Evolutionary conservation across 2,329 filamentous ascomycete genomes (phyloP), one percentile per base, ranked within the genome.

Genomic region (Ophiostoma quercus): DNA sequence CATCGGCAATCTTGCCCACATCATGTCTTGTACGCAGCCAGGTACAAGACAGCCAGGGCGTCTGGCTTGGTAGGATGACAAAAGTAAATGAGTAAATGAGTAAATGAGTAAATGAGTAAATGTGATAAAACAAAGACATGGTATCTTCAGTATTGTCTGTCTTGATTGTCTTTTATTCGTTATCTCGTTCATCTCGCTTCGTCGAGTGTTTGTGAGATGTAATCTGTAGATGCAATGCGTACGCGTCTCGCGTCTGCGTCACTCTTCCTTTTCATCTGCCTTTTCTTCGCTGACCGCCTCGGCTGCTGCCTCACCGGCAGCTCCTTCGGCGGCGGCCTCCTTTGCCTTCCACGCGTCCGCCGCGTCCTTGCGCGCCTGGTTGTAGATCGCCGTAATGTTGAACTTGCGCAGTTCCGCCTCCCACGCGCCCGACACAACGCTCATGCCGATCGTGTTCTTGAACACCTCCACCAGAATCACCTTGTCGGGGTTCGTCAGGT

Each of bases 381-480:
- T 82, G 76, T 90, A 91, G 32, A 94, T 84, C 78, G 92, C 91
- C 70, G 89, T 87, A 54, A 96, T 79, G 77, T 95, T 95, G 80
- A 88, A 94, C 74, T 87, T 86, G 80, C 92, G 94, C 71, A 94
- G 82, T 66, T 82, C 82, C 67, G 92, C 5, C 65, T 66, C 90
- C 83, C 89, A 95, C 75, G 92, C 87, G 16, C 86, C 84, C 72
- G 88, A 87, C 3, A 95, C 90, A 43, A 95, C 91, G 73, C 90
- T 92, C 82, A 95, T 89, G 29, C 92, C 91, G 75, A 89, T 90
- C 57, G 92, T 68, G 32, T 69, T 68, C 62, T 63, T 88, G 78
- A 90, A 94, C 70, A 95, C 85, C 75, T 95, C 91, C 70, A 95
- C 87, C 72, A 94, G 80, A 74, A 95, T 89, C 41, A 94, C 86